Evolutionary conservation across 345 rosid species (phyloP).

Genomic region (Eucalyptus sp.): DNA sequence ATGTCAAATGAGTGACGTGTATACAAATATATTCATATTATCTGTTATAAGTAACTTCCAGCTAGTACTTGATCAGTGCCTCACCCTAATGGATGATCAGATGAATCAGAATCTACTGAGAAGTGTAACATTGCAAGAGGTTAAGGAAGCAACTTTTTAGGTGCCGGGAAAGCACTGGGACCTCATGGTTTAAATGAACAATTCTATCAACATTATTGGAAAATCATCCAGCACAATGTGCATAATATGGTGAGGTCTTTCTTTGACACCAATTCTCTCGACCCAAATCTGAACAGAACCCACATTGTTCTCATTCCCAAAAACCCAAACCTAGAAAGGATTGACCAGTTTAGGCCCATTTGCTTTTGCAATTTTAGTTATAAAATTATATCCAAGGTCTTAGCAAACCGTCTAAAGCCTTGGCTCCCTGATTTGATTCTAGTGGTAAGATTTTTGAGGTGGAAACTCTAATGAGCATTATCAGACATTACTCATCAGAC

Average conservation of each 20-base stretch:
- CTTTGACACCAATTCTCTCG: neutral
- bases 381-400: neutral
- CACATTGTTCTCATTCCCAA: neutral
- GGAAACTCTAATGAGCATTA: too few relatives aligned
- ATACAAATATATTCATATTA: neutral
- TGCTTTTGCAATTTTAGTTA: neutral
- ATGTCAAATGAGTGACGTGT: neutral
- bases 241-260: neutral
- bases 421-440: neutral
- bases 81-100: neutral
- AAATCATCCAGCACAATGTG: neutral
- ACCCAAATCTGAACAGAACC: neutral
- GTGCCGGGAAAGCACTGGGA: fast-evolving
- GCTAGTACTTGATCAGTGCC: neutral
- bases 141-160: neutral
- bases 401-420: neutral
- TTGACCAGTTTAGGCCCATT: neutral
- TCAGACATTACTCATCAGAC: too few relatives aligned
- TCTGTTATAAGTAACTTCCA: neutral
- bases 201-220: neutral
- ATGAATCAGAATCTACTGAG: neutral
- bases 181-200: neutral
- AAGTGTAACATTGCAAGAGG: neutral
- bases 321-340: neutral
- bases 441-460: too few relatives aligned